phyloP scores from a whole-genome alignment of 2,329 filamentous ascomycete species.

The Tolypocladium paradoxum region DNA sequence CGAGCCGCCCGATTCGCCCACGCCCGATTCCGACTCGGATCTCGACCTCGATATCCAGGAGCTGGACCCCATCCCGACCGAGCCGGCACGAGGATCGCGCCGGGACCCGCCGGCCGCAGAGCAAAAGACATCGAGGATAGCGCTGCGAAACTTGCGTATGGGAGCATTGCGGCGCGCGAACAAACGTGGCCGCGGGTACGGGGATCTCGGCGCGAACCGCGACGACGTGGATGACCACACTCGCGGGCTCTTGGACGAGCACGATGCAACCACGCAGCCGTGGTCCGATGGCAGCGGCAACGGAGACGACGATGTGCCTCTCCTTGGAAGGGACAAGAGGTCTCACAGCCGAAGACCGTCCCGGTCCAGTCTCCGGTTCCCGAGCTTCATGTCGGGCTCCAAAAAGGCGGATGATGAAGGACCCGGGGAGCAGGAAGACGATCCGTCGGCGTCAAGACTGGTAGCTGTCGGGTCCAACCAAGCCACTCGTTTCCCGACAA shows the following conservation, averaged over 20 bases:
- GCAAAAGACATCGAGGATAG: conserved; percentile 49
- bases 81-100: conserved; percentile 19
- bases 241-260: conserved; percentile 54
- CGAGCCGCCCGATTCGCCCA: conserved; percentile 53
- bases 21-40: conserved; percentile 62
- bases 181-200: conserved; percentile 45
- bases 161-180: conserved; percentile 46
- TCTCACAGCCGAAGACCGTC: conserved; percentile 17
- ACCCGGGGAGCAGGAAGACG: conserved; percentile 41
- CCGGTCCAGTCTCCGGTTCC: conserved; percentile 48
- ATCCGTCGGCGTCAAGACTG: conserved; percentile 60
- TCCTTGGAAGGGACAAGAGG: conserved; percentile 40
- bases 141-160: conserved; percentile 61
- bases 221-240: conserved; percentile 55
- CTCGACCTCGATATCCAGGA: conserved; percentile 69
- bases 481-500: conserved; percentile 69
- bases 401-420: conserved; percentile 25
- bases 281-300: conserved; percentile 50
- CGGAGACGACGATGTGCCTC: conserved; percentile 60
- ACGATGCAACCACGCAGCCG: conserved; percentile 40
- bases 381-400: conserved; percentile 50
- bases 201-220: conserved; percentile 46
- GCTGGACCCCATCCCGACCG: conserved; percentile 54
- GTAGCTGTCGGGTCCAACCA: conserved; percentile 69
- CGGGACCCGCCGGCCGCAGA: conserved; percentile 21